Percentiles rank a stretch among this genome's conserved stretches.
Evolutionary conservation across 352 stramenopile genomes (phyloP).

Genomic region (Thalassiosira ordinaria): DNA sequence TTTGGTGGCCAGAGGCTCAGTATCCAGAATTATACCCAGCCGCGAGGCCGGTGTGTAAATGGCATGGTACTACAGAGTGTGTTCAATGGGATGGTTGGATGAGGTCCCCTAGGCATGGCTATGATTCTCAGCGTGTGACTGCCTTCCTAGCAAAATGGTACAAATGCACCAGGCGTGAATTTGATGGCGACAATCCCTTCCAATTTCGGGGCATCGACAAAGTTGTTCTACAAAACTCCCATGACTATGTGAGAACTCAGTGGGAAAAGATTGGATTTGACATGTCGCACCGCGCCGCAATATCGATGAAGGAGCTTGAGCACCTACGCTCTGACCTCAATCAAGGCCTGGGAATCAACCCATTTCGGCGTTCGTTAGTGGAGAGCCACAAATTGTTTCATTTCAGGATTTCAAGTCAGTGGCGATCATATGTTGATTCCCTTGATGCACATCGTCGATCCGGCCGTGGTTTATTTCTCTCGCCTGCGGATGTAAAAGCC

Average conservation of each 20-base stretch:
- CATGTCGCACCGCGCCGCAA: not conserved
- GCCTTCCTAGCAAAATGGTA: slow-evolving; percentile 2
- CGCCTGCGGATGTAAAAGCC: not conserved
- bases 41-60: slow-evolving; percentile 19
- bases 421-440: slow-evolving; percentile 3
- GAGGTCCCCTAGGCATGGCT: slow-evolving; percentile 2
- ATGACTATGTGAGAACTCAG: slow-evolving; percentile 11
- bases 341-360: not conserved
- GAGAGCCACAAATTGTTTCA: not conserved
- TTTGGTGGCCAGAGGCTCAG: slow-evolving; percentile 23
- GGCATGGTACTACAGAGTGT: slow-evolving; percentile 1
- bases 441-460: not conserved
- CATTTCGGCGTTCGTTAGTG: not conserved
- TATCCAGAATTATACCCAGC: not conserved
- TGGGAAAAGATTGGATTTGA: slow-evolving; percentile 26
- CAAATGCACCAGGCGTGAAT: slow-evolving; percentile 4
- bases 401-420: not conserved
- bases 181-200: not conserved
- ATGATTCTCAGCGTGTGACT: not conserved
- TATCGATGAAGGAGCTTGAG: not conserved
- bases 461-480: not conserved
- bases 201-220: slow-evolving; percentile 2
- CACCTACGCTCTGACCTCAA: not conserved
- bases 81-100: slow-evolving; percentile 3
- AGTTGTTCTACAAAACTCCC: not conserved